Base-by-base conservation (phyloP, 2,329 filamentous ascomycete species). In the Penicillium glabrum region DNA sequence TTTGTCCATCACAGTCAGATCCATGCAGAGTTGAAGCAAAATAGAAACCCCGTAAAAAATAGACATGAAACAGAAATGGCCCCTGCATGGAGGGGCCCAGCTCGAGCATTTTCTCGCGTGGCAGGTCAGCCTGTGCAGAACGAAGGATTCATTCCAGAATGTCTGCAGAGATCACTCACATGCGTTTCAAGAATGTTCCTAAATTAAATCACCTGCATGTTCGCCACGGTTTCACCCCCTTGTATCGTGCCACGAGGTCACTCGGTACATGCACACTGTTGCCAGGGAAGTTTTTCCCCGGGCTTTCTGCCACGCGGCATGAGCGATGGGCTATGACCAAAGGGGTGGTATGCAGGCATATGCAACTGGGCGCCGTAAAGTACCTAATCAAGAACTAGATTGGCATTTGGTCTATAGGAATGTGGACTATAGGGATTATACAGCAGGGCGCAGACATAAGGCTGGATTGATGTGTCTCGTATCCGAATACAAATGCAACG, bases 101-200 rank as follows among this genome's bases (percentile, higher is more conserved):
- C 33, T 27, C 24, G 47, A 50, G 26, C 47, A 31, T 29, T 19
- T 21, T 19, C 27, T 48, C 46, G 46, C 46, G 46, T 46, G 43
- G 31, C 21, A 47, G 45, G 21, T 39, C 35, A 48, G 24, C 44
- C 46, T 35, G 41, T 49, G 53, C 43, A 54, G 49, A 53, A 39
- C n/a, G 39, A 53, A 58, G 46, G 56, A 58, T 46, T 56, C 19
- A 45, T 59, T 60, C 56, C 41, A 54, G 56, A 59, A 59, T 46
- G 33, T 33, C 19, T 51, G 31, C 50, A 50, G 46, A 33, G 54
- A 51, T 57, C 21, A 21, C 48, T 52, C 45, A 29, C 26, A 58
- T 55, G 52, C 37, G 56, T 59, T 60, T 60, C 54, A 59, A 27
- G 44, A 51, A 51, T 55, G 53, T 29, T 27, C 29, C 44, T n/a